phyloP scores from a whole-genome alignment of 345 rosid genomes.

The Eutrema heterophyllum region DNA sequence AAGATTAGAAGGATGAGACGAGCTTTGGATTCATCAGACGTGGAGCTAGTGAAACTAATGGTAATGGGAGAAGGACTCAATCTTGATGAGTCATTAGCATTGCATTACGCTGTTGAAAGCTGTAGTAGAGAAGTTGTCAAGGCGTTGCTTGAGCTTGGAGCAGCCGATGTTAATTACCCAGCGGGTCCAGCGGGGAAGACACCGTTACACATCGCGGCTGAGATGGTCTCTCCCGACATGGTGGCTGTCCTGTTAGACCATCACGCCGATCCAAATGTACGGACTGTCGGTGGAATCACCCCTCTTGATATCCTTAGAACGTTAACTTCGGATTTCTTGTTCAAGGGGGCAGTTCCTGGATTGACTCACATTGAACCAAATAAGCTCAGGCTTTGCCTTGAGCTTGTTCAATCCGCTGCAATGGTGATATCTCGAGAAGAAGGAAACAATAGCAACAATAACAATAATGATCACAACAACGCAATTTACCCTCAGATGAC shows the following conservation, averaged over 20 bases:
- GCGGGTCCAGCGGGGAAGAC: conserved; percentile 92
- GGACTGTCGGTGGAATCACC: conserved; percentile 90
- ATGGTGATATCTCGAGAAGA: conserved; percentile 95
- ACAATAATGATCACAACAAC: conserved; percentile 38
- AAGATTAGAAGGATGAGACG: conserved; percentile 91
- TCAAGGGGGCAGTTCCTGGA: conserved; percentile 98
- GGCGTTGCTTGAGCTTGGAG: conserved; percentile 96
- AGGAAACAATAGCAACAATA: conserved; percentile 52
- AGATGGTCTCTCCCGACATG: conserved; percentile 99
- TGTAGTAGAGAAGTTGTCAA: conserved; percentile 98
- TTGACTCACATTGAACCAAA: conserved; percentile 89
- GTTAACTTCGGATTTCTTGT: conserved; percentile 96
- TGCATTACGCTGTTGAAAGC: conserved; percentile 93
- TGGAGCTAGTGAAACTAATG: conserved; percentile 94
- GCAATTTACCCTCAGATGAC: conserved; percentile 57
- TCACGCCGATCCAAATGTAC: conserved; percentile 91
- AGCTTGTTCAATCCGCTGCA: conserved; percentile 98
- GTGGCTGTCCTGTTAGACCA: conserved; percentile 93
- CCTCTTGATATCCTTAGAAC: conserved; percentile 90
- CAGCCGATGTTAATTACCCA: conserved; percentile 92
- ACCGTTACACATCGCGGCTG: conserved; percentile 91
- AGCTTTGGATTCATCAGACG: conserved; percentile 93
- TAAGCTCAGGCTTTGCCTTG: conserved; percentile 90
- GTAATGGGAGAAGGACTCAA: conserved; percentile 99
- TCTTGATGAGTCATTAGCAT: conserved; percentile 86